phyloP scores from a whole-genome alignment of 2,329 filamentous ascomycete species.

The Fusarium sororula region DNA sequence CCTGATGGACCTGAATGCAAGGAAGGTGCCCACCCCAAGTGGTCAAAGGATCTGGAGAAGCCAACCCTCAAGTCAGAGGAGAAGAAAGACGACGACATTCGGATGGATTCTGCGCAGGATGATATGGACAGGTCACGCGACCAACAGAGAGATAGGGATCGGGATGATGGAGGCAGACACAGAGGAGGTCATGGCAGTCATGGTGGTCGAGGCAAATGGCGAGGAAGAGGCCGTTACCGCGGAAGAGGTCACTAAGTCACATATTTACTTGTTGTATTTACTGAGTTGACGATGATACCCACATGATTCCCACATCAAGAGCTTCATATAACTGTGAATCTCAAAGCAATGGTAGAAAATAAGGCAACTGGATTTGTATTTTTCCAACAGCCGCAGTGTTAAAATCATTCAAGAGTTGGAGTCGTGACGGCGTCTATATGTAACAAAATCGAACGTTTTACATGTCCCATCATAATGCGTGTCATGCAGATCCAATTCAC shows the following conservation, averaged over 20 bases:
- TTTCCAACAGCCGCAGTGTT: neutral
- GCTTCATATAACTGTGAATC: neutral
- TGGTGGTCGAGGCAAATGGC: slow-evolving; percentile 50
- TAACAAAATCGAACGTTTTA: slow-evolving; percentile 38
- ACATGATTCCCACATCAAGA: neutral
- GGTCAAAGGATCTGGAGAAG: slow-evolving; percentile 79
- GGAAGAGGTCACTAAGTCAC: slow-evolving; percentile 45
- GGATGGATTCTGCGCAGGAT: slow-evolving; percentile 48
- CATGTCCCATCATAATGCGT: slow-evolving; percentile 38
- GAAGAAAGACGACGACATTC: slow-evolving; percentile 62
- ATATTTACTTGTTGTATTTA: slow-evolving; percentile 11
- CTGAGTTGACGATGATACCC: slow-evolving; percentile 30
- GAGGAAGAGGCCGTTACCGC: slow-evolving; percentile 51
- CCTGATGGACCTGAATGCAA: slow-evolving; percentile 81
- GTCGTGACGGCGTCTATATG: slow-evolving; percentile 46
- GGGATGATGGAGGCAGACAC: slow-evolving; percentile 45
- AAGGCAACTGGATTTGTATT: slow-evolving; percentile 19
- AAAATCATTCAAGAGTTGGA: slow-evolving; percentile 36
- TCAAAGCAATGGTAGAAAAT: neutral
- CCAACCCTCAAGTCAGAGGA: slow-evolving; percentile 75
- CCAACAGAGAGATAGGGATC: slow-evolving; percentile 43
- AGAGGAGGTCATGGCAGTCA: slow-evolving; percentile 43
- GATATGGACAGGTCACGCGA: slow-evolving; percentile 51
- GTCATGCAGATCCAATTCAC: slow-evolving; percentile 24
- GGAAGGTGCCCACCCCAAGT: slow-evolving; percentile 83